phyloP scores from a whole-genome alignment of 305 asterid genomes.

The Fraxinus greggii region DNA sequence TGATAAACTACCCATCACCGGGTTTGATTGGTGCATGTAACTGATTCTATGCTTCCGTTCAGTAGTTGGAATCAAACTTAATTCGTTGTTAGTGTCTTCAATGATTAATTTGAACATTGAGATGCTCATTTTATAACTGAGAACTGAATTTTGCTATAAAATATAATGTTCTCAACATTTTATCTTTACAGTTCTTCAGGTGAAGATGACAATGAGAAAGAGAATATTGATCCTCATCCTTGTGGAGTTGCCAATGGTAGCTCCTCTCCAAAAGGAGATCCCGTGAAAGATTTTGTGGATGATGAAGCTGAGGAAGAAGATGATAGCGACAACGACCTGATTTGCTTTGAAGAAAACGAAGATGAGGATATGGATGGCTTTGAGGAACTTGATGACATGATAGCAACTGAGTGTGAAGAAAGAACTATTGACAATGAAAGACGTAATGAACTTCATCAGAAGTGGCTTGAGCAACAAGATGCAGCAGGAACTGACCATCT shows the following conservation, averaged over 20 bases:
- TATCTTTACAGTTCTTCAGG: slow-evolving; percentile 66
- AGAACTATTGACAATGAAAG: slow-evolving; percentile 54
- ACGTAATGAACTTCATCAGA: slow-evolving; percentile 86
- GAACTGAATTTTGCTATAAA: slow-evolving; percentile 2
- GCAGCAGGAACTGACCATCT: slow-evolving; percentile 92
- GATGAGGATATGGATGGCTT: slow-evolving; percentile 67
- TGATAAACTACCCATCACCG: slow-evolving; percentile 15
- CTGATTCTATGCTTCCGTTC: neutral
- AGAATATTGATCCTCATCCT: slow-evolving; percentile 53
- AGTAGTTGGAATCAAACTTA: neutral
- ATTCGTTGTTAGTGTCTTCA: slow-evolving; percentile 20
- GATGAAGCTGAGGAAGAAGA: slow-evolving; percentile 97
- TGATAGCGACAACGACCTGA: slow-evolving; percentile 69
- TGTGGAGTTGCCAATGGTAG: slow-evolving; percentile 26
- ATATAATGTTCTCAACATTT: slow-evolving; percentile 15
- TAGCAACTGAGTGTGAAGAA: slow-evolving; percentile 70
- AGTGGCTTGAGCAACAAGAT: slow-evolving; percentile 98
- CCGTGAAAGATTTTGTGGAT: slow-evolving; percentile 70
- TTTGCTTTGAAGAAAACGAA: slow-evolving; percentile 54
- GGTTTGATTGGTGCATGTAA: neutral
- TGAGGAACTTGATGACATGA: slow-evolving; percentile 76
- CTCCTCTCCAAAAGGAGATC: slow-evolving; percentile 56
- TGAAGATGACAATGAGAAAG: slow-evolving; percentile 73
- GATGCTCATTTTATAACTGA: slow-evolving; percentile 2
- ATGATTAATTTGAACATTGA: slow-evolving; percentile 6